These are phyloP conservation scores for Globisporangium cystogenes DNA, from an alignment of 352 stramenopile species.

Conservation along the genomic window DNA sequence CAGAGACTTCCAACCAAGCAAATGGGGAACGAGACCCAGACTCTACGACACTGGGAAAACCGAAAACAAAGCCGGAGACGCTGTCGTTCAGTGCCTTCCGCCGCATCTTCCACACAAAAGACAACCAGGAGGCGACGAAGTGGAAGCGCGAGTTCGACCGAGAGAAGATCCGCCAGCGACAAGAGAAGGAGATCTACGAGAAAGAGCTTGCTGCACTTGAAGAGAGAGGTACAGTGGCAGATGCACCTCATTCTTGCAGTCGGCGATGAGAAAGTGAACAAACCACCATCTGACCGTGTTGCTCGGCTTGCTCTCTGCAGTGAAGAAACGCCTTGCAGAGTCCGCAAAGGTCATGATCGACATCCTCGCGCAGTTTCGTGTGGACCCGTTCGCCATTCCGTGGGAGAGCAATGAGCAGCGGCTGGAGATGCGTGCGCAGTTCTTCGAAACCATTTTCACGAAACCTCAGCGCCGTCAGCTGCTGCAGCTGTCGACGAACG, in stretches of 20 bases:
- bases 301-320: constrained; percentile 13
- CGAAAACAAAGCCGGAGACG: constrained; percentile 12
- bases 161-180: constrained; percentile 38
- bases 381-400: constrained; percentile 38
- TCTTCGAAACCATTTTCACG: constrained; percentile 61
- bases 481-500: constrained; percentile 2
- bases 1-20: not conserved
- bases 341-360: constrained; percentile 74
- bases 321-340: constrained; percentile 61
- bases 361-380: constrained; percentile 47
- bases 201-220: constrained; percentile 59
- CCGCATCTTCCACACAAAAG: constrained; percentile 55
- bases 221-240: constrained; percentile 35
- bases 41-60: not conserved
- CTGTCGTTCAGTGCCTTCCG: constrained; percentile 64
- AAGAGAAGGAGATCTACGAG: constrained; percentile 72
- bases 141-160: constrained; percentile 75
- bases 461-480: constrained; percentile 39
- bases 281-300: not conserved
- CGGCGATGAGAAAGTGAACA: not conserved
- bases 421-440: constrained; percentile 36
- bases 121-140: constrained; percentile 32
- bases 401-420: constrained; percentile 50
- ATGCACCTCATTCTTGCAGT: not conserved
- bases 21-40: not conserved